phyloP scores from a whole-genome alignment of 163 green algal species.

The Prototheca wickerhamii region DNA sequence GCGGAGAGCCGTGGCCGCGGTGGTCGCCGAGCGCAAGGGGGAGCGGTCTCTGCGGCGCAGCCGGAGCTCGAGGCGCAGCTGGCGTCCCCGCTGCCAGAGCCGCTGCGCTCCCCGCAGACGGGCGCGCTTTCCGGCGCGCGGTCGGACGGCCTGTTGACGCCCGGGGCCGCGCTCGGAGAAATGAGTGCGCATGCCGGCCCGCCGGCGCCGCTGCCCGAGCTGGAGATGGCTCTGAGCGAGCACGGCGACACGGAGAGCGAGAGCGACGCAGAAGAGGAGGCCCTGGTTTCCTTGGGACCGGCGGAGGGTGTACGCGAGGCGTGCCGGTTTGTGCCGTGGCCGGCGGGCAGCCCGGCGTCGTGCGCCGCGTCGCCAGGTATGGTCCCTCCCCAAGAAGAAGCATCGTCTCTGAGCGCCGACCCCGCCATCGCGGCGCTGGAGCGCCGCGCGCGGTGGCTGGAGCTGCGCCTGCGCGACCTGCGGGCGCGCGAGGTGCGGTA shows the following conservation, averaged over 20 bases:
- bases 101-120: too few species aligned
- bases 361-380: not conserved
- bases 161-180: not conserved
- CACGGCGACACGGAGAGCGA: not conserved
- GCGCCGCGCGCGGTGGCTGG: conserved; percentile 43
- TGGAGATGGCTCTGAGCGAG: not conserved
- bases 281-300: not conserved
- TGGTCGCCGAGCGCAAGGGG: too few species aligned
- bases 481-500: conserved; percentile 28
- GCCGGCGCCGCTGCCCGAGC: conserved; percentile 4
- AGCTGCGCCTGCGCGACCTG: conserved; percentile 47
- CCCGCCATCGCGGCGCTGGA: conserved; percentile 13
- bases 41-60: too few species aligned
- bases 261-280: not conserved
- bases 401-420: not conserved
- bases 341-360: not conserved
- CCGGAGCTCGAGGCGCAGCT: conserved; percentile 10
- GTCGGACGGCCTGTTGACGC: not conserved
- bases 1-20: conserved; percentile 32
- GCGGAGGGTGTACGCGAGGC: not conserved
- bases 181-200: not conserved
- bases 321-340: not conserved
- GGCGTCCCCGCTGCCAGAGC: conserved; percentile 3
- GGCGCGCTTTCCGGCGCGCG: too few species aligned
- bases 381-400: not conserved